These are phyloP conservation scores for Arthromyces matolae DNA, from an alignment of 768 basidiomycete species.

Conservation along the genomic window DNA sequence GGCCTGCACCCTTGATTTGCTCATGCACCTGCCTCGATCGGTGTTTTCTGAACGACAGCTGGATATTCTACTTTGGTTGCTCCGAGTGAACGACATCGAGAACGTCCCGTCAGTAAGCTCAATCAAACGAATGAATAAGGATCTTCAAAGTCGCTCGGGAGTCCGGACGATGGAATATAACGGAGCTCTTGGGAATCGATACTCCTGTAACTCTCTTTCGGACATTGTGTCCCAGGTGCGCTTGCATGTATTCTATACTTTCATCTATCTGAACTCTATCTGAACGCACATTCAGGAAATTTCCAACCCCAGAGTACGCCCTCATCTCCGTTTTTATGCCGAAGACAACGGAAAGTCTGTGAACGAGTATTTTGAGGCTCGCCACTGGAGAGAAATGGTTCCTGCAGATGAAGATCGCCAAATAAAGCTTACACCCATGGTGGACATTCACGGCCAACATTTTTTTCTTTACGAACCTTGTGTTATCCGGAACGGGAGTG, in stretches of 20 bases:
- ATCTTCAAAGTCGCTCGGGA: neutral
- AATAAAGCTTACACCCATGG: constrained; percentile 2
- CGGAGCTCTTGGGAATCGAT: neutral
- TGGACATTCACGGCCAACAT: neutral
- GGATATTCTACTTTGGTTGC: constrained; percentile 2
- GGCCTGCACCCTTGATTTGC: constrained; percentile 8
- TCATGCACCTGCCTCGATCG: constrained; percentile 8
- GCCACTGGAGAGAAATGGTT: constrained; percentile 1
- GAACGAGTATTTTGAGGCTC: neutral
- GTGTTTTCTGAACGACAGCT: constrained; percentile 7
- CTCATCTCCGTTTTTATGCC: neutral
- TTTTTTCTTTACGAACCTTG: constrained; percentile 1
- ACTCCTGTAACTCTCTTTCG: neutral
- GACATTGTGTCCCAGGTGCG: neutral
- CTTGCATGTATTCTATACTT: neutral
- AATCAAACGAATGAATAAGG: constrained; percentile 2
- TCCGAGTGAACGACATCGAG: neutral
- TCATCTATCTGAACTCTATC: neutral
- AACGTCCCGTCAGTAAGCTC: neutral
- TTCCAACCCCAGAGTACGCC: neutral
- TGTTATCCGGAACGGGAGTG: neutral
- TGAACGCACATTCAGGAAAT: neutral
- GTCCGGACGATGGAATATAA: neutral
- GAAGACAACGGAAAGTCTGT: neutral
- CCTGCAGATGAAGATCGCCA: neutral